Base-by-base conservation (phyloP, 177 flowering plant species). In the Tripterygium wilfordii region DNA sequence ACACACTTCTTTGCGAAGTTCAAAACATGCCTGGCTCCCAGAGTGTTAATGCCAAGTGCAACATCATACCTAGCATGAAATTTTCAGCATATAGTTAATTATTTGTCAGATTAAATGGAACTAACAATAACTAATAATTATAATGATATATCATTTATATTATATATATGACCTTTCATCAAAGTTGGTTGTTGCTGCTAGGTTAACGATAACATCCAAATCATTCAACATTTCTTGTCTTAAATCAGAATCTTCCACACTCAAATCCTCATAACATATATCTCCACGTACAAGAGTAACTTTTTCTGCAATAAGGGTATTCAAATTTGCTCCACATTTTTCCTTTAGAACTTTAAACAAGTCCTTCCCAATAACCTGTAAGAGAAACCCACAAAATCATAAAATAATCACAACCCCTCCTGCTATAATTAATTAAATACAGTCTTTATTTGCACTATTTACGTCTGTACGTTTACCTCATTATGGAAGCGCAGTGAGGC, bases 121-220 rank as follows among this genome's bases (percentile, higher is more conserved):
- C 22, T 38, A 13, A 4, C 22, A 35, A 6, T 35, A 5, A 6
- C 13, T 21, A 19, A 15, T 13, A 6, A 4, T 8, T 15, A 17
- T 3, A 38, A 38, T 38, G 3, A 8, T 3, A 3, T 6, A 38
- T 16, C 3, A 16, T 16, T 16, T 15, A 38, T 13, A 19, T 42
- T 23, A n/a, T 14, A 2, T 13, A 10, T 1, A 1, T 13, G 56
- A 82, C 85, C 88, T 78, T 53, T 82, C 85, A 52, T 79, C 77
- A 45, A 77, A 79, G 48, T 70, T 79, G 58, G 85, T 79, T 0
- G 71, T 79, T 1, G 83, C 88, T 40, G 88, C 88, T 26, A 71
- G 13, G 30, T 79, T 79, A 3, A 77, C 42, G 17, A 82, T 54
- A 29, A 64, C 54, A 24, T 82, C 79, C 2, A 79, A 23, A 37